Base-by-base conservation (phyloP, 1,139 yeast species). In the Geotrichum reessii region DNA sequence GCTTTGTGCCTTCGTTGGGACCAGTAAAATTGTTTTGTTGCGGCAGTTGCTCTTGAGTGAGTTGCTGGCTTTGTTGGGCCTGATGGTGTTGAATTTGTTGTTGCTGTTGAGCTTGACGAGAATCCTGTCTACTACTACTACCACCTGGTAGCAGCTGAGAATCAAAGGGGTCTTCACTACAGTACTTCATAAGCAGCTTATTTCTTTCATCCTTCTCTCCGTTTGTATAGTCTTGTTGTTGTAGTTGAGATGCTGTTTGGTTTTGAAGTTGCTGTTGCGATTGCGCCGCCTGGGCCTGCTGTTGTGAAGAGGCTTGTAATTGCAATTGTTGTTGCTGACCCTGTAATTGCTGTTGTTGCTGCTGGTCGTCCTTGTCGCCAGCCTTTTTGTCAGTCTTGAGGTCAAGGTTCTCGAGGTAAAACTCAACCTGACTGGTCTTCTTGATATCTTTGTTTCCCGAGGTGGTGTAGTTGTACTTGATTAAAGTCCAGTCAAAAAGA, bases 401-500 rank as follows among this genome's bases (percentile, higher is more conserved):
- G 21, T 28, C 52, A 21, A 46, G 24, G 40, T 46, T 50, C 28
- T 56, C 58, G 4, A 44, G 48, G 9, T 50, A 22, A 37, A 37
- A 37, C 44, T 37, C 44, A 37, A 37, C 44, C 21, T 37, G 44
- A 37, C 44, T 37, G 6, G 44, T 37, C 44, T 37, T 37, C 27
- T 33, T 49, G 47, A 46, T 44, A 19, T 49, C 58, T 48, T 8
- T 56, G 51, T 7, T 58, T 59, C 44, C 62, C 59, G 46, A 17
- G 58, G 47, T 53, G 50, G 60, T 24, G 28, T 55, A 48, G 27
- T 86, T 82, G 75, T 86, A 86, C 76, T 89, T 85, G 76, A 88
- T 86, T 69, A 92, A 83, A 40, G 98, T 92, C 99, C 99, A 93
- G 74, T 93, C 99, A 75, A 91, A 93, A 25, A 93, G 85, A 74